Conservation (phyloP, 1,284 basidiomycete genomes). For the Tremellales sp. region DNA sequence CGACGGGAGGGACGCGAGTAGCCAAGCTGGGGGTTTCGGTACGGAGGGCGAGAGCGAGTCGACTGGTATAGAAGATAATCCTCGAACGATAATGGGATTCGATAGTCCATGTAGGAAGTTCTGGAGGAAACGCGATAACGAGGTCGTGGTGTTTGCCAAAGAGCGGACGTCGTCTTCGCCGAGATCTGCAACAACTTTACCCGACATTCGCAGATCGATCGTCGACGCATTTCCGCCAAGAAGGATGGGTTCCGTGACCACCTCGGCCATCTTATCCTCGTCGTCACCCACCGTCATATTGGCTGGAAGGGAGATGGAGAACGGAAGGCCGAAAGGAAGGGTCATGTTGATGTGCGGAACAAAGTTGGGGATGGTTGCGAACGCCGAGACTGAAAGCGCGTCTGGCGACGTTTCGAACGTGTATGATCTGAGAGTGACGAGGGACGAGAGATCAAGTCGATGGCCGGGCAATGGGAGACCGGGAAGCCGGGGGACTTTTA, state of each 20-base stretch:
- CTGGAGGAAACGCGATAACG: constrained; percentile 38
- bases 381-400: constrained; percentile 29
- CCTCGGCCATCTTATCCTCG: constrained; percentile 37
- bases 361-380: constrained; percentile 33
- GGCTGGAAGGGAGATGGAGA: constrained; percentile 34
- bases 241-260: constrained; percentile 31
- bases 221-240: constrained; percentile 10
- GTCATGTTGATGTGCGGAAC: constrained; percentile 19
- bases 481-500: constrained; percentile 43
- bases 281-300: background rate
- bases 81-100: constrained; percentile 39
- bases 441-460: constrained; percentile 35
- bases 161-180: constrained; percentile 1
- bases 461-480: constrained; percentile 37
- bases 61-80: constrained; percentile 23
- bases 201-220: constrained; percentile 31
- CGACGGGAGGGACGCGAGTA: constrained; percentile 30
- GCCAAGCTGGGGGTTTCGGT: constrained; percentile 31
- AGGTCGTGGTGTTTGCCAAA: constrained; percentile 8
- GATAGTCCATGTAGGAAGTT: constrained; percentile 36
- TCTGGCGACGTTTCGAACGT: constrained; percentile 23
- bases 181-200: constrained; percentile 29
- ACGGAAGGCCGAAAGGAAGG: constrained; percentile 40
- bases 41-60: constrained; percentile 7
- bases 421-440: constrained; percentile 40